Base-by-base conservation (phyloP, 2,329 filamentous ascomycete species). In the Stachybotrys elegans region DNA sequence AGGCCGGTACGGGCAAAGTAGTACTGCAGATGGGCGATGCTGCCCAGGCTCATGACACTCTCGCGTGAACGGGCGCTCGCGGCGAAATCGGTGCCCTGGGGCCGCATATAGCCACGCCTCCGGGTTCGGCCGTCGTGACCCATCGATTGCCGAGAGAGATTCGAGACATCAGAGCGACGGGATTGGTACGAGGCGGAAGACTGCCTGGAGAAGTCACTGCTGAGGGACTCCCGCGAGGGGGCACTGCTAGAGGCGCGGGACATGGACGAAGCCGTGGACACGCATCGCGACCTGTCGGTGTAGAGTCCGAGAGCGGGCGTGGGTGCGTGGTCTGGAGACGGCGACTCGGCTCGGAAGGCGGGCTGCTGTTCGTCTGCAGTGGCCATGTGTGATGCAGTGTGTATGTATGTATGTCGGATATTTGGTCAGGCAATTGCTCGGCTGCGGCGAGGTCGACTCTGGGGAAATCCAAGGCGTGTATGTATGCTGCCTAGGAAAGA, bases 1-100 rank as follows among this genome's bases (percentile, higher is more conserved):
- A 98, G 69, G 6, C 93, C 93, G 1, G 93, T 98, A 47, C 93
- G 78, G 27, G 93, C 92, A 70, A 98, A 98, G 68, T 97, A 98
- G 69, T 97, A 95, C 66, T 98, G 93, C 59, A 98, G 73, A 69
- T 98, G 93, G 44, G 91, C 89, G 57, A 98, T 98, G 66, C 91
- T 96, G 43, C 93, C 93, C 49, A 98, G 70, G 59, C 89, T 95
- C 80, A 97, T 85, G 52, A 98, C 93, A 61, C 91, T 96, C 64
- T 98, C 92, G 50, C 93, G 79, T 41, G 89, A 89, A 60, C 83
- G 83, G 38, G 93, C 93, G 45, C 91, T 96, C 47, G 87, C 86
- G 21, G 93, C 88, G 63, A 97, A 98, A 57, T 90, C 80, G 42
- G 88, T 94, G 43, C 84, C 88, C 61, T 90, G 86, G 1, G 91